Evolutionary conservation across 1,284 basidiomycete species (phyloP).

Genomic region (Boletus semigastroideus): DNA sequence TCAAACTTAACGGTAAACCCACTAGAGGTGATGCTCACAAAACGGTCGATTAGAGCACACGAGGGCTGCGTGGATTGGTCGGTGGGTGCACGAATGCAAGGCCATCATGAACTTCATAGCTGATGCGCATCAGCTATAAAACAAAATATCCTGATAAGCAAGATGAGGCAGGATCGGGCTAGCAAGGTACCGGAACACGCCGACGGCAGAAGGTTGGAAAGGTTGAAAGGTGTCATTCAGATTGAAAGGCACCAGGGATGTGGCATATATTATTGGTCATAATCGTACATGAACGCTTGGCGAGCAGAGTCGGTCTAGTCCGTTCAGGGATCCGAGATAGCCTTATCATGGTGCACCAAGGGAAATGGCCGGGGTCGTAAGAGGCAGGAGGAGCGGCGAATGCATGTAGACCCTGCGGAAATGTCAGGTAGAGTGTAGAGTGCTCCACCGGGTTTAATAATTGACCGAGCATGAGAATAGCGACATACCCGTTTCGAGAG

Average conservation of each 20-base stretch:
- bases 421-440: constrained; percentile 16
- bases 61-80: constrained; percentile 9
- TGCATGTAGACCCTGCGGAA: constrained; percentile 24
- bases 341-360: constrained; percentile 23
- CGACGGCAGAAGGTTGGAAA: constrained; percentile 7
- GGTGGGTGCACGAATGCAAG: no score
- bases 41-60: constrained; percentile 14
- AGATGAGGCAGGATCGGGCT: constrained; percentile 14
- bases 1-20: constrained; percentile 18
- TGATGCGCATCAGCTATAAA: constrained; percentile 9
- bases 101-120: neutral
- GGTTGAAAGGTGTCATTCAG: constrained; percentile 11
- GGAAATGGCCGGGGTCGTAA: constrained; percentile 19
- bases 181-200: constrained; percentile 21
- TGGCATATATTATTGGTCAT: constrained; percentile 19
- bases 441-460: constrained; percentile 24
- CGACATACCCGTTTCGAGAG: constrained; percentile 21
- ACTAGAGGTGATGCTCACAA: constrained; percentile 4
- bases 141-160: constrained; percentile 10
- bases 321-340: constrained; percentile 32
- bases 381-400: constrained; percentile 32
- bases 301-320: constrained; percentile 23
- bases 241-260: constrained; percentile 25
- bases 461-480: constrained; percentile 26
- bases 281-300: constrained; percentile 25